Evolutionary conservation across 2,329 filamentous ascomycete genomes (phyloP).

Genomic region (Penicillium sclerotiorum): DNA sequence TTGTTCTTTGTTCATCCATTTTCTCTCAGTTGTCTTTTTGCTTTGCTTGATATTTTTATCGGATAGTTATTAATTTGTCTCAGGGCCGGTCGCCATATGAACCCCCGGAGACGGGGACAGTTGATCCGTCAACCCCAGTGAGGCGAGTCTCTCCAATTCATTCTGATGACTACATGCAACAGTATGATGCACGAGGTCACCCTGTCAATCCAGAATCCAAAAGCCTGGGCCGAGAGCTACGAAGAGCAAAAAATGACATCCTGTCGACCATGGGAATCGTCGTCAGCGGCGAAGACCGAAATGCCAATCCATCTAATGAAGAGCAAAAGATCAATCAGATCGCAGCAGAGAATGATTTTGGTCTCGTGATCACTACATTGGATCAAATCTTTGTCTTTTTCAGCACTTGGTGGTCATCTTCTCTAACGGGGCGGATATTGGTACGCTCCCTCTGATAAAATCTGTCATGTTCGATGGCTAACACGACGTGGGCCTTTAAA

Average conservation of each 20-base stretch:
- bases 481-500: constrained; percentile 37
- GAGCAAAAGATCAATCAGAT: constrained; percentile 42
- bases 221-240: constrained; percentile 40
- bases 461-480: constrained; percentile 2
- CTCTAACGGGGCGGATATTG: constrained; percentile 41
- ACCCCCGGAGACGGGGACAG: constrained; percentile 36
- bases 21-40: not conserved
- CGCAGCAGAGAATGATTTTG: constrained; percentile 47
- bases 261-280: constrained; percentile 53
- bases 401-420: constrained; percentile 46
- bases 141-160: constrained; percentile 31
- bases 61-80: constrained; percentile 27
- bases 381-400: constrained; percentile 46
- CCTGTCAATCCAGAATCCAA: constrained; percentile 49
- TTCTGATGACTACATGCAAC: constrained; percentile 49
- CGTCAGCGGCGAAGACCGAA: constrained; percentile 45
- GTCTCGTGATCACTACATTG: constrained; percentile 43
- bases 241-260: constrained; percentile 55
- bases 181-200: constrained; percentile 52
- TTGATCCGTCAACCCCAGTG: constrained; percentile 23
- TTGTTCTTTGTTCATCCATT: not conserved
- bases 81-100: constrained; percentile 52
- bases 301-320: constrained; percentile 37
- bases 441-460: constrained; percentile 25
- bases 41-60: not conserved